Evolutionary conservation across 139 green algal species (phyloP).

Genomic region (Pleodorina starrii): DNA sequence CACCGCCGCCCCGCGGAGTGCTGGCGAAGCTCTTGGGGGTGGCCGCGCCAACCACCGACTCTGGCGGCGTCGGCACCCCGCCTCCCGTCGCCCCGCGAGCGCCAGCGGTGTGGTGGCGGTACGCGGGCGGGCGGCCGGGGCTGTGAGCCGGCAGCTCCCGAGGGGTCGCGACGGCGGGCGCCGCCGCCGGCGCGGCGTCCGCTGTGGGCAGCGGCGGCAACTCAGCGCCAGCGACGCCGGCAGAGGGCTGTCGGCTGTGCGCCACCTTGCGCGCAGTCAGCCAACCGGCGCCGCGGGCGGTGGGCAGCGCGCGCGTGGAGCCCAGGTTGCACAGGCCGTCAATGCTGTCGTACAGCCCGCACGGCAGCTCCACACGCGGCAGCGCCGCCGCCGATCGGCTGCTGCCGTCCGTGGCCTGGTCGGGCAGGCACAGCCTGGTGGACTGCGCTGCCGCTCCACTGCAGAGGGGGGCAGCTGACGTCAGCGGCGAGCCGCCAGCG

Average conservation of each 20-base stretch:
- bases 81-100: neutral
- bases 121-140: neutral
- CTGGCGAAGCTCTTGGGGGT: neutral
- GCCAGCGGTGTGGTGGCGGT: neutral
- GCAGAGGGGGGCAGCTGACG: neutral
- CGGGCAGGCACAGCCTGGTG: neutral
- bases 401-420: neutral
- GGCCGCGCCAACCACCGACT: no score
- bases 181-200: no score
- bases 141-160: no score
- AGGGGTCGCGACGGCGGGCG: neutral
- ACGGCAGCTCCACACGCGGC: no score
- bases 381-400: no score
- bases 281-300: neutral
- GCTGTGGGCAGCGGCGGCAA: neutral
- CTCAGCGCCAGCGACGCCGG: neutral
- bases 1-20: neutral
- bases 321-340: constrained; percentile 38
- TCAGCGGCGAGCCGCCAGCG: neutral
- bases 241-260: constrained; percentile 9
- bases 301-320: neutral
- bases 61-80: neutral
- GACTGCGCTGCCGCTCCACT: neutral
- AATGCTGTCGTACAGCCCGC: neutral
- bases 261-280: constrained; percentile 1